Evolutionary conservation across 1,284 basidiomycete species (phyloP), one percentile per base, ranked within the genome.

Genomic region (Bjerkandera adusta): DNA sequence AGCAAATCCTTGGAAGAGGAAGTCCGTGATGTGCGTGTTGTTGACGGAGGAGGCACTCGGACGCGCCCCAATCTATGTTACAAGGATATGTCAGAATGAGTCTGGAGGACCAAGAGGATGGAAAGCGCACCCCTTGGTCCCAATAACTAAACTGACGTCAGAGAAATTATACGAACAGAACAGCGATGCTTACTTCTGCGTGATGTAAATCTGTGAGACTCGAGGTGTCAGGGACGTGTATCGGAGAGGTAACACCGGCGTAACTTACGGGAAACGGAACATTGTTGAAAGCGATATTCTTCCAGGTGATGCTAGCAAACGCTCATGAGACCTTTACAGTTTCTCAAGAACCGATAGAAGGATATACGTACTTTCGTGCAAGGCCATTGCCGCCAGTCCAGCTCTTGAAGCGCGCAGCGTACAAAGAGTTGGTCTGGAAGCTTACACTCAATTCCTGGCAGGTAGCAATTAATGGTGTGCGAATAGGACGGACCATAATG

Each of bases 331-430:
- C 20, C 42, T 4, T 35, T 24, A 34, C 40, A 18, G 24, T 36
- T 25, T 24, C 25, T 16, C 22, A 26, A 2, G n/a, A 29, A 38
- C n/a, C 37, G 22, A 5, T 29, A 10, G 26, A 30, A 10, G 13
- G 35, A 10, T n/a, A 22, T 18, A 58, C 72, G 5, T 54, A 81
- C 78, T 83, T 82, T 43, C 69, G 61, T 1, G 77, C 79, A 2
- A 76, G 50, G 0, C 81, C 81, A 50, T 79, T 78, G 21, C 80
- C 80, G 0, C 80, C 81, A 2, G 76, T 76, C 79, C 79, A 83
- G 56, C 80, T 82, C 66, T 83, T 83, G 69, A 83, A 83, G n/a
- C 81, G 70, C 5, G 80, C 81, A 11, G 66, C 79, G 48, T 83
- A 82, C 1, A 82, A 62, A 0, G 72, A 61, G 45, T 75, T 69